Conservation (phyloP, 2,329 filamentous ascomycete genomes). For the Ophiostoma populinum region DNA sequence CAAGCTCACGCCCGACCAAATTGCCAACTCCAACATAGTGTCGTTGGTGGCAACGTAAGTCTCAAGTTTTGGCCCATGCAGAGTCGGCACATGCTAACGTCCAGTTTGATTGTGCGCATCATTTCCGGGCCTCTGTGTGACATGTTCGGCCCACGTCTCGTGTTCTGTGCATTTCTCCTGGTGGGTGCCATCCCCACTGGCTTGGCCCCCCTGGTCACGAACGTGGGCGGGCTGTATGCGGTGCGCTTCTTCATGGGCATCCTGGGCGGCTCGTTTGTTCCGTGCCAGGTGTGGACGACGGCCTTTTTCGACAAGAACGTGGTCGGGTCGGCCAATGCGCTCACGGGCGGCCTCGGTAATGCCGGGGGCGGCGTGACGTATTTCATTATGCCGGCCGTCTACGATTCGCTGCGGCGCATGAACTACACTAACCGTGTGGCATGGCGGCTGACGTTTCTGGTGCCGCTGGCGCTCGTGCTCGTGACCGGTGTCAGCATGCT, state of each 20-base stretch:
- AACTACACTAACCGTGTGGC: not conserved
- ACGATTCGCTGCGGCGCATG: constrained; percentile 33
- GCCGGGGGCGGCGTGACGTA: constrained; percentile 82
- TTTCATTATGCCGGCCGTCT: constrained; percentile 84
- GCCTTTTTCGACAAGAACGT: constrained; percentile 89
- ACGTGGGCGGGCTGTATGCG: constrained; percentile 47
- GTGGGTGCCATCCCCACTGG: constrained; percentile 66
- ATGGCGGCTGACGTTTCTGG: constrained; percentile 5
- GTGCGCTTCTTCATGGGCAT: constrained; percentile 70
- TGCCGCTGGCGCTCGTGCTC: constrained; percentile 1
- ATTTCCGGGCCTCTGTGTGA: constrained; percentile 75
- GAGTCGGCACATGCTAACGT: not conserved
- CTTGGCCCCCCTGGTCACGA: constrained; percentile 60
- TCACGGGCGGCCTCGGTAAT: constrained; percentile 75
- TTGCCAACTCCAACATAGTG: constrained; percentile 83
- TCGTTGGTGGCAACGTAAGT: constrained; percentile 53
- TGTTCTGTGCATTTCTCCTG: constrained; percentile 64
- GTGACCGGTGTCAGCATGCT: not conserved
- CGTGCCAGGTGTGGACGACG: constrained; percentile 84
- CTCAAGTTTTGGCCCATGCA: too few relatives aligned
- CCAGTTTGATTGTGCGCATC: constrained; percentile 54
- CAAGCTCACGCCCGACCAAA: constrained; percentile 47
- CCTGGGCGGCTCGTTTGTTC: constrained; percentile 62
- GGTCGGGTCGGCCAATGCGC: constrained; percentile 72
- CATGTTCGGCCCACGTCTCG: constrained; percentile 60